These are phyloP conservation scores for Trichoderma gamsii DNA, from an alignment of 495 filamentous ascomycete genomes.

Conservation along the genomic window DNA sequence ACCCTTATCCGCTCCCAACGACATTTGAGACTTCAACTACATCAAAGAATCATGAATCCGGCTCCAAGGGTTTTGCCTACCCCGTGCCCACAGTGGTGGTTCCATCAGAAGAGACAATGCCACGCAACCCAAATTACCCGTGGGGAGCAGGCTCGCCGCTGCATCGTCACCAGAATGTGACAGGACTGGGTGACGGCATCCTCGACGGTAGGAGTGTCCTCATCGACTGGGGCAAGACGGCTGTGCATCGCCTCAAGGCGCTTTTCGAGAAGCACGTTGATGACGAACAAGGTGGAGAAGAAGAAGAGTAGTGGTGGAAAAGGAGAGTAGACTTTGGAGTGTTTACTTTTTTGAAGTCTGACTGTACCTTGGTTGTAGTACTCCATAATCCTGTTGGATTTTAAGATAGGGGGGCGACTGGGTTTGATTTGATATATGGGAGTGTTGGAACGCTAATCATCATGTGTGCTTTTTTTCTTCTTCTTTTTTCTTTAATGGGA, in stretches of 20 bases:
- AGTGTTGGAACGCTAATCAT: background rate
- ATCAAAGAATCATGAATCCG: background rate
- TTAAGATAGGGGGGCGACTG: background rate
- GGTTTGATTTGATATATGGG: background rate
- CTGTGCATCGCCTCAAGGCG: background rate
- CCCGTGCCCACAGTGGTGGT: slow-evolving; percentile 16
- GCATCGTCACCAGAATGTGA: slow-evolving; percentile 11
- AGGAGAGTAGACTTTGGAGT: background rate
- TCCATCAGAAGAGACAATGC: slow-evolving; percentile 16
- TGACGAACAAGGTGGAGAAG: background rate
- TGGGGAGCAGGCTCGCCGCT: slow-evolving; percentile 3
- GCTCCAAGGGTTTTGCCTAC: background rate
- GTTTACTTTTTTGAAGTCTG: background rate
- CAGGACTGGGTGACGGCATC: background rate
- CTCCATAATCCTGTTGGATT: background rate
- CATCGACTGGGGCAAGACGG: slow-evolving; percentile 2
- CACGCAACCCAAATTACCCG: slow-evolving; percentile 15
- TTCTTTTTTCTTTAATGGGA: background rate
- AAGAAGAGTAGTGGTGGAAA: background rate
- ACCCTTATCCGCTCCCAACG: background rate
- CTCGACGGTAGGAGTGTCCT: background rate
- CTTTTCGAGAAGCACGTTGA: background rate
- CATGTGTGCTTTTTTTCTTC: background rate
- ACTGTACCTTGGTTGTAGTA: background rate
- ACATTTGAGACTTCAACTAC: slow-evolving; percentile 8